Percentiles rank a stretch among this genome's conserved stretches.
Evolutionary conservation across 352 stramenopile genomes (phyloP).

Genomic region (Phytophthora brassicae): DNA sequence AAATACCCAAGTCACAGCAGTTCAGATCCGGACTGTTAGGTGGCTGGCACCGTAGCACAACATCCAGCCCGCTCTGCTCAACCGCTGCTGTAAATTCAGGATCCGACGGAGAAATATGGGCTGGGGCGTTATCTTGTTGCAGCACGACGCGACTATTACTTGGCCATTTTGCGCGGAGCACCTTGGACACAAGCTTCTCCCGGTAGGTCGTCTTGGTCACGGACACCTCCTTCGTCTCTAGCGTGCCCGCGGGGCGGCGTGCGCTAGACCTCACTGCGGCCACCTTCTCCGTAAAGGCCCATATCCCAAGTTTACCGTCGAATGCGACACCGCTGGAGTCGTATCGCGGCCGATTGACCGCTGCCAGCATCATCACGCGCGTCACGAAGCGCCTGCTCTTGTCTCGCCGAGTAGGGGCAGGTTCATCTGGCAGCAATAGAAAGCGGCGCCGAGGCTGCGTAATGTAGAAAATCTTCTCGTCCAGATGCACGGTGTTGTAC

Average conservation of each 20-base stretch:
- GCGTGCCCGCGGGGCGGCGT: neutral
- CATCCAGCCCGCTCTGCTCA: neutral
- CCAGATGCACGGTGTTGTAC: too few relatives aligned
- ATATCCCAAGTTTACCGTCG: too few relatives aligned
- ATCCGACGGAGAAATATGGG: neutral
- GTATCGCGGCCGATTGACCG: too few relatives aligned
- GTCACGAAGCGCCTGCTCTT: too few relatives aligned
- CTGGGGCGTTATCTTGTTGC: slow-evolving; percentile 2
- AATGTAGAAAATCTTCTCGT: too few relatives aligned
- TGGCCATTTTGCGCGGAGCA: neutral
- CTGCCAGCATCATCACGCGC: too few relatives aligned
- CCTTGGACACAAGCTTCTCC: neutral
- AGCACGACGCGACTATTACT: neutral
- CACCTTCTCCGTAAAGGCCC: too few relatives aligned
- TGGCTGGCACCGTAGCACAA: neutral
- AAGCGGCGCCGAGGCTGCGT: too few relatives aligned
- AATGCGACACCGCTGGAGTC: too few relatives aligned
- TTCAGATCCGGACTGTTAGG: slow-evolving; percentile 2
- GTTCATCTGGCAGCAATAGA: too few relatives aligned
- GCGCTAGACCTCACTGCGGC: neutral
- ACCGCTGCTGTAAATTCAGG: neutral
- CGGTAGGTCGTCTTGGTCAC: neutral
- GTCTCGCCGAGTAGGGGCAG: too few relatives aligned
- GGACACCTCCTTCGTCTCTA: neutral
- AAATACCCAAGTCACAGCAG: neutral